Evolutionary conservation across 257 asterid species (phyloP), one percentile per base, ranked within the genome.

Genomic region (Knoxia roxburghii): DNA sequence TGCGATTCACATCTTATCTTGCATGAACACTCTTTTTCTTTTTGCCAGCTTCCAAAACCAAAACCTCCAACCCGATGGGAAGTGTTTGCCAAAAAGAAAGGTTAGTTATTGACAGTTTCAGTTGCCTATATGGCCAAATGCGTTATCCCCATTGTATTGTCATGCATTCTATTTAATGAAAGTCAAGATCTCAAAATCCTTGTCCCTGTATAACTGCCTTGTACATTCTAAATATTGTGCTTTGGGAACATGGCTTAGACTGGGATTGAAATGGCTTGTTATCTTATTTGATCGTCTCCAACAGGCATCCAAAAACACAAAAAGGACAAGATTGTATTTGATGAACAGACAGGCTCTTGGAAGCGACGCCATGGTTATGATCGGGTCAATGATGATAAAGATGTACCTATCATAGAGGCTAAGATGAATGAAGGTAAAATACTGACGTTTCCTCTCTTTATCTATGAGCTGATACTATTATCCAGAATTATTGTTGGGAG

Each of bases 21-120:
- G 43, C 50, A 58, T n/a, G 10, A 30, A 74, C 26, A 35, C n/a
- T 43, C 66, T n/a, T 51, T 73, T 39, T 59, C 54, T 56, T 52
- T 68, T 53, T 56, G 11, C 63, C 71, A 93, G 99, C 83, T 94
- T 46, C 99, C 99, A 48, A 90, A 68, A 75, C 99, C 99, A 58
- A 84, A 73, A 70, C 96, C 96, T 52, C 99, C 96, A 15, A 90
- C 99, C 37, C 85, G 75, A 74, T 94, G 98, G 99, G 99, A 94
- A 76, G 14, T 29, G 67, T 94, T 94, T 76, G 98, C 99, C 66
- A 68, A 81, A 67, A 89, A 86, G 88, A 94, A 87, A 89, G 99
- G 99, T 89, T 26, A n/a, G 83, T 58, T 32, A 1, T 43, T 37
- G 60, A 30, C 49, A 54, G 30, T 54, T 24, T 40, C 57, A 27